Base-by-base conservation (phyloP, 805 yeast species). In the Clavispora vitiphila region DNA sequence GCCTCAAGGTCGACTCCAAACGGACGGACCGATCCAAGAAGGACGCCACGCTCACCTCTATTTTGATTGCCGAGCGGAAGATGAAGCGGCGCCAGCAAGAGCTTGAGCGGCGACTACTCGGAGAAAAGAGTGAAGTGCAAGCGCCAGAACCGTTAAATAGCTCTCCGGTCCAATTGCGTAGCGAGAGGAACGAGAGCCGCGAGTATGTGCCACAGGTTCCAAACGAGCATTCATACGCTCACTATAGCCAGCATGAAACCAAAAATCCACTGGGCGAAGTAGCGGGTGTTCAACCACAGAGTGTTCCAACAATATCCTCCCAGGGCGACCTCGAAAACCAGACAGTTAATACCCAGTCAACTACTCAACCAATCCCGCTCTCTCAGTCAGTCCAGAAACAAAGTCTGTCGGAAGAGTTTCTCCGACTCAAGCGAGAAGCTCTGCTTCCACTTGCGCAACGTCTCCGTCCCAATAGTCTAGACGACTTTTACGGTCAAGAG, bases 401-500 rank as follows among this genome's bases (percentile, higher is more conserved):
- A 8, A n/a, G 16, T 8, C 10, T 29, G 12, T 29, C 32, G 8
- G 32, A 8, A 2, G 53, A 49, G 29, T 35, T 39, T 14, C 36
- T 30, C 11, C 27, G 43, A 16, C 47, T 57, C n/a, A 46, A 43
- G 20, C 49, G 56, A 3, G 55, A 54, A 15, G 51, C 60, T 4
- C 50, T 47, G 7, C 44, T 54, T 11, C 75, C 75, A 0, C 47
- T 69, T 9, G 72, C 75, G 3, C 73, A 69, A 35, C 45, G 73
- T 32, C 55, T 69, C 5, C 50, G 74, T 18, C 75, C 75, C 0
- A 58, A 52, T 24, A 47, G 60, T 3, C 51, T 69, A 12, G 66
- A 61, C 32, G 74, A 68, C 32, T 69, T 65, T 40, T 55, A 49
- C 43, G 75, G 75, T 10, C 75, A 69, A 45, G 72, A 67, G 26